phyloP scores from a whole-genome alignment of 2,329 filamentous ascomycete species.

The Xylariomycetidae sp. region DNA sequence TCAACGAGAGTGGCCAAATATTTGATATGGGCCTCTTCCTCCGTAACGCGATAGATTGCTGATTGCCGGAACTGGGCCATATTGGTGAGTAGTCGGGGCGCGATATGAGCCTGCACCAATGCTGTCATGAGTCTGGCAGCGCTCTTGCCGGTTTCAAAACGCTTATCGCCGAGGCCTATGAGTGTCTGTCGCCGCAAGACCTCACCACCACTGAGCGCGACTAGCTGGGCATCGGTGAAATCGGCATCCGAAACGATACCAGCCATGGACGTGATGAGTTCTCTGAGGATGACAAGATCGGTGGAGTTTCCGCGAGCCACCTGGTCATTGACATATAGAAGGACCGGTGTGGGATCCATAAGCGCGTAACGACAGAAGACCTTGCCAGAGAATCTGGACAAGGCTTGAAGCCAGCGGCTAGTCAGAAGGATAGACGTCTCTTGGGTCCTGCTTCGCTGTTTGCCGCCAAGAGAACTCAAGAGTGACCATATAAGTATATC shows the following conservation, averaged over 20 bases:
- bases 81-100: constrained; percentile 77
- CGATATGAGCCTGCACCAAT: constrained; percentile 70
- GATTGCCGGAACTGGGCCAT: constrained; percentile 85
- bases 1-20: constrained; percentile 83
- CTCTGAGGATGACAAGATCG: constrained; percentile 84
- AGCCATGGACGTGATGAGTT: constrained; percentile 87
- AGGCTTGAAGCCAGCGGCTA: constrained; percentile 84
- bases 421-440: constrained; percentile 63
- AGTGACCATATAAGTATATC: constrained; percentile 92
- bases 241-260: constrained; percentile 83
- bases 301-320: constrained; percentile 77
- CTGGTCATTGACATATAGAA: constrained; percentile 86
- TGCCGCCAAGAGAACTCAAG: constrained; percentile 63
- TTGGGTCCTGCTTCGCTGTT: constrained; percentile 57
- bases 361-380: constrained; percentile 81
- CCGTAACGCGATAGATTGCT: constrained; percentile 70
- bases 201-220: constrained; percentile 83
- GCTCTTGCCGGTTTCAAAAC: constrained; percentile 67
- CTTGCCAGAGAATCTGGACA: constrained; percentile 85
- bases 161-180: constrained; percentile 72
- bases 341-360: constrained; percentile 76
- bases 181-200: constrained; percentile 74
- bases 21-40: constrained; percentile 76
- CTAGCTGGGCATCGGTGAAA: constrained; percentile 81
- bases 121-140: constrained; percentile 76